phyloP scores from a whole-genome alignment of 441 rosid genomes.

The Brassica hybrid region DNA sequence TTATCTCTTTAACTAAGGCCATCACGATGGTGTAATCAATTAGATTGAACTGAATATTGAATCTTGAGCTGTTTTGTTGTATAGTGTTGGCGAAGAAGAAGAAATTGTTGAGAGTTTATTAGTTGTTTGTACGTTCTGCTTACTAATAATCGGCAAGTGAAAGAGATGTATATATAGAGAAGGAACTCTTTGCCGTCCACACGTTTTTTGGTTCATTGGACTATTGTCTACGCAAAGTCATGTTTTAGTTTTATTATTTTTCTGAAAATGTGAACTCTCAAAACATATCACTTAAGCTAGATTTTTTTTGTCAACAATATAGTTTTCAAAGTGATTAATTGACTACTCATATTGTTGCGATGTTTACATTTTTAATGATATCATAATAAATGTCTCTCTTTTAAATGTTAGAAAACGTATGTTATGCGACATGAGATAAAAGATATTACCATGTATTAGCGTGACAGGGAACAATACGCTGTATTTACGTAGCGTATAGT shows the following conservation, averaged over 20 bases:
- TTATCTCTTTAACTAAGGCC: conserved; percentile 67
- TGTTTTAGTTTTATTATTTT: not conserved
- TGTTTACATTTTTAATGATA: not conserved
- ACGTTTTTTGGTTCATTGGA: conserved; percentile 60
- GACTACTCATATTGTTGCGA: conserved; percentile 9
- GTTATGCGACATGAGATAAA: not conserved
- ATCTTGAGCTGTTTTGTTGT: conserved; percentile 12
- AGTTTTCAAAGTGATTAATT: conserved; percentile 21
- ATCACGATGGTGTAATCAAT: conserved; percentile 32
- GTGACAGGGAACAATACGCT: conserved; percentile 15
- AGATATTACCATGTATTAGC: not conserved
- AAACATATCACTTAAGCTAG: not conserved
- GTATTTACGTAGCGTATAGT: conserved; percentile 29
- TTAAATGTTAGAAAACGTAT: not conserved
- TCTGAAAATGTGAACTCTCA: conserved; percentile 23
- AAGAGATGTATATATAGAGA: not conserved
- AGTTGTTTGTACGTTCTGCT: conserved; percentile 10
- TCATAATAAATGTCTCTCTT: conserved; percentile 6
- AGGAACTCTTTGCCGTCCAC: conserved; percentile 57
- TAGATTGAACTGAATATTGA: not conserved
- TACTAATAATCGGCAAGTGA: conserved; percentile 11
- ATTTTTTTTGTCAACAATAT: conserved; percentile 1
- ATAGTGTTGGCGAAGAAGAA: not conserved
- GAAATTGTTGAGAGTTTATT: conserved; percentile 19
- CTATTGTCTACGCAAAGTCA: conserved; percentile 17